Evolutionary conservation across 148 eudicot genomes (phyloP).

Genomic region (Fallopia convolvulus): DNA sequence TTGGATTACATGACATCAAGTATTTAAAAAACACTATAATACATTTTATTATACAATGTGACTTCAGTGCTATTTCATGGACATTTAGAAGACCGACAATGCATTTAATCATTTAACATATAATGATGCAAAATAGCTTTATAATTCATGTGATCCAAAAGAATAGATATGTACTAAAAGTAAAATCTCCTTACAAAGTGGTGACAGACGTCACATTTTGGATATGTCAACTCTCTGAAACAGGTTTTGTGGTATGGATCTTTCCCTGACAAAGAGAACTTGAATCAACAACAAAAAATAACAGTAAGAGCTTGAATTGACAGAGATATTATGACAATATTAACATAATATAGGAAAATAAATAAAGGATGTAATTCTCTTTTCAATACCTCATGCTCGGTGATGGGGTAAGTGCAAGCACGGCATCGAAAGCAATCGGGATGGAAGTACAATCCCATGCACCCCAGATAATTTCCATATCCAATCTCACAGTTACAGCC

Average conservation of each 20-base stretch:
- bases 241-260: slow-evolving; percentile 91
- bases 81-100: too few relatives aligned
- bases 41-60: too few relatives aligned
- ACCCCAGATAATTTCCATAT: slow-evolving; percentile 77
- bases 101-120: too few relatives aligned
- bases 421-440: slow-evolving; percentile 87
- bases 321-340: neutral
- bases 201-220: slow-evolving; percentile 90
- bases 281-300: slow-evolving; percentile 52
- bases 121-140: too few relatives aligned
- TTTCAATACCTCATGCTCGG: slow-evolving; percentile 75
- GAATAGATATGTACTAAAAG: neutral
- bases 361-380: neutral
- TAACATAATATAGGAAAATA: neutral
- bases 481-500: slow-evolving; percentile 88
- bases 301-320: slow-evolving; percentile 29
- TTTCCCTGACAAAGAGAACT: slow-evolving; percentile 93
- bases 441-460: slow-evolving; percentile 87
- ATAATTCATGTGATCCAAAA: neutral
- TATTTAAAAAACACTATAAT: too few relatives aligned
- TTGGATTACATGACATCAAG: too few relatives aligned
- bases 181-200: slow-evolving; percentile 64
- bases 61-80: too few relatives aligned
- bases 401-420: slow-evolving; percentile 70
- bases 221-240: slow-evolving; percentile 83